Percentiles rank a stretch among this genome's conserved stretches.
These are phyloP conservation scores for Exobasidium cylindrosporum DNA, from an alignment of 1,284 basidiomycete species.

Conservation along the genomic window DNA sequence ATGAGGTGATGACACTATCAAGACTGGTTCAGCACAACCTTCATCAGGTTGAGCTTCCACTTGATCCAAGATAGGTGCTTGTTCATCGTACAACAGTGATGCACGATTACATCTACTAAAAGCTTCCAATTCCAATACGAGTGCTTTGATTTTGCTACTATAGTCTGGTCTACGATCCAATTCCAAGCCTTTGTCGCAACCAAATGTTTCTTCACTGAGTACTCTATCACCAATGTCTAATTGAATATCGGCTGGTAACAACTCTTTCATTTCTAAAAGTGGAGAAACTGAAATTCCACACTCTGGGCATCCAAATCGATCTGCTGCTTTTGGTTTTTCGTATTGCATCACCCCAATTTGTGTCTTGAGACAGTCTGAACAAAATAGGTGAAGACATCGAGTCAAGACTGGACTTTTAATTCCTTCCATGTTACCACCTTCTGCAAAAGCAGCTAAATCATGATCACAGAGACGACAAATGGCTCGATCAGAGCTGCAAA, in stretches of 20 bases:
- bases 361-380: slow-evolving; percentile 55
- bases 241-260: slow-evolving; percentile 30
- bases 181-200: slow-evolving; percentile 1
- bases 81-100: slow-evolving; percentile 40
- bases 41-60: slow-evolving; percentile 20
- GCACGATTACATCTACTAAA: slow-evolving; percentile 48
- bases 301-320: slow-evolving; percentile 63
- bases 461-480: slow-evolving; percentile 71
- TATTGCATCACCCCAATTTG: slow-evolving; percentile 28
- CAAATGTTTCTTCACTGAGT: slow-evolving; percentile 19
- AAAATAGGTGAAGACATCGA: slow-evolving; percentile 86
- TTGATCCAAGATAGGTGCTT: slow-evolving; percentile 44
- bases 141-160: slow-evolving; percentile 49
- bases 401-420: slow-evolving; percentile 62
- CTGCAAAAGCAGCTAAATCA: slow-evolving; percentile 61
- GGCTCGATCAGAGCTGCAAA: slow-evolving; percentile 63
- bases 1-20: slow-evolving; percentile 23
- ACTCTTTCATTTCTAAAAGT: slow-evolving; percentile 34
- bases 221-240: slow-evolving; percentile 1
- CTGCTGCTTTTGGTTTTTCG: slow-evolving; percentile 20
- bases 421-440: background rate
- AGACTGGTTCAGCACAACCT: slow-evolving; percentile 24
- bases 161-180: slow-evolving; percentile 31
- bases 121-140: slow-evolving; percentile 45
- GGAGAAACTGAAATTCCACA: slow-evolving; percentile 60